These are phyloP conservation scores for Ascochyta fabae DNA, from an alignment of 2,329 filamentous ascomycete genomes.

Conservation along the genomic window DNA sequence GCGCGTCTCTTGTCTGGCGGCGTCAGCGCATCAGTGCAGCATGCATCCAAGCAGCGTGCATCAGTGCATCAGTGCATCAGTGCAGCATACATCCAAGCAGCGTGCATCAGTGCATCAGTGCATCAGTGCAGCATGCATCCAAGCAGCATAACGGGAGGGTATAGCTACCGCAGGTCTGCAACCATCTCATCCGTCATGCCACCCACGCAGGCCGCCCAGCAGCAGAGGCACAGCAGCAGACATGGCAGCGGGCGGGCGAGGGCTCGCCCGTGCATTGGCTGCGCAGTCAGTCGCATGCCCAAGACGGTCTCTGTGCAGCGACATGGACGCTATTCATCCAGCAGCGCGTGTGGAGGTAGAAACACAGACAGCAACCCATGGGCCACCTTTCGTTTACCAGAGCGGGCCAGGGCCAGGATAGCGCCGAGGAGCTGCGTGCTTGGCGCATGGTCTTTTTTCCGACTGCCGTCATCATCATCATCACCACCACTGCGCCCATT, in stretches of 20 bases:
- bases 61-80: no score
- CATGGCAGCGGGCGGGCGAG: slow-evolving; percentile 37
- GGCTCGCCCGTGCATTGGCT: slow-evolving; percentile 22
- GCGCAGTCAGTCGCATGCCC: slow-evolving; percentile 47
- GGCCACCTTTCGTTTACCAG: slow-evolving; percentile 4
- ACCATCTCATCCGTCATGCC: slow-evolving; percentile 56
- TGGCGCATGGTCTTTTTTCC: slow-evolving; percentile 5
- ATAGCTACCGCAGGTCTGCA: slow-evolving; percentile 44
- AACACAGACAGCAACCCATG: neutral
- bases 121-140: no score
- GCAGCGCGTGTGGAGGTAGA: neutral
- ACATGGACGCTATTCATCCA: slow-evolving; percentile 34
- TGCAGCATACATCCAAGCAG: no score
- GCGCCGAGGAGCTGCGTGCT: neutral
- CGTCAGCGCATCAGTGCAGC: no score
- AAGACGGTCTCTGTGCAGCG: slow-evolving; percentile 32
- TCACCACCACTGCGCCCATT: neutral
- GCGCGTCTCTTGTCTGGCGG: slow-evolving; percentile 53
- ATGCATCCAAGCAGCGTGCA: no score
- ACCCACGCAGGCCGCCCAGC: slow-evolving; percentile 43
- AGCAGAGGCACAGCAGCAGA: slow-evolving; percentile 36
- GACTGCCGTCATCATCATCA: no score
- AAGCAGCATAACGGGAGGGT: no score
- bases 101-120: no score
- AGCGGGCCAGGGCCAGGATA: neutral